Evolutionary conservation across 2,329 filamentous ascomycete genomes (phyloP).

Genomic region (Lasiodiplodia citricola): DNA sequence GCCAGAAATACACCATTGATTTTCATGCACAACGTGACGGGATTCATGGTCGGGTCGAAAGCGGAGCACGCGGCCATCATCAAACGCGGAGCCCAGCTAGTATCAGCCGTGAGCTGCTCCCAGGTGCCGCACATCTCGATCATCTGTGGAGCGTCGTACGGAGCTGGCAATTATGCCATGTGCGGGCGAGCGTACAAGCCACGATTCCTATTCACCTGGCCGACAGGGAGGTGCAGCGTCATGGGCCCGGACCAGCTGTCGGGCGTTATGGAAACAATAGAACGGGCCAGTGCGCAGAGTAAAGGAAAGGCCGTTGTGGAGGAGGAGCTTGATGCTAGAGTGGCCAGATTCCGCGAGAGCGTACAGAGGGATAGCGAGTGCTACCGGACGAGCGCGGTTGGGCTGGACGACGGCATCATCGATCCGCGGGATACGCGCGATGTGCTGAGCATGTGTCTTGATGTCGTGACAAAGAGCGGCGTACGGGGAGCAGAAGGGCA

Average conservation of each 20-base stretch:
- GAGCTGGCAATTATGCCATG: constrained; percentile 56
- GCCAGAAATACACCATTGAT: constrained; percentile 47
- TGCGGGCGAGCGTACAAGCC: constrained; percentile 51
- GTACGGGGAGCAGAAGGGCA: constrained; percentile 37
- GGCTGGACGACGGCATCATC: constrained; percentile 47
- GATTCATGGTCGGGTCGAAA: constrained; percentile 56
- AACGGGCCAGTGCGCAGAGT: constrained; percentile 35
- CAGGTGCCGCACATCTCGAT: constrained; percentile 53
- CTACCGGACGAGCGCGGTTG: constrained; percentile 41
- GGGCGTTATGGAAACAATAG: constrained; percentile 48
- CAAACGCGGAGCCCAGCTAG: constrained; percentile 52
- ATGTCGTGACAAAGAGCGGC: constrained; percentile 36
- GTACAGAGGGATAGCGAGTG: constrained; percentile 42
- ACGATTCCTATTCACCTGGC: constrained; percentile 52
- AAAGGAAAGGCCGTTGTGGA: constrained; percentile 29
- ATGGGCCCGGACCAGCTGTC: constrained; percentile 50
- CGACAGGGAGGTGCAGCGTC: constrained; percentile 47
- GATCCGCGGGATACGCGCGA: constrained; percentile 47
- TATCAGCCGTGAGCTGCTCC: constrained; percentile 52
- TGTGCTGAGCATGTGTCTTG: constrained; percentile 45
- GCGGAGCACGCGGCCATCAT: constrained; percentile 53
- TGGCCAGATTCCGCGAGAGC: constrained; percentile 34
- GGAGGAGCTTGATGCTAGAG: constrained; percentile 35
- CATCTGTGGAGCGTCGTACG: constrained; percentile 53
- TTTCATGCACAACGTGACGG: constrained; percentile 56